phyloP scores from a whole-genome alignment of 2,329 filamentous ascomycete genomes.

The Alternaria infectoria region DNA sequence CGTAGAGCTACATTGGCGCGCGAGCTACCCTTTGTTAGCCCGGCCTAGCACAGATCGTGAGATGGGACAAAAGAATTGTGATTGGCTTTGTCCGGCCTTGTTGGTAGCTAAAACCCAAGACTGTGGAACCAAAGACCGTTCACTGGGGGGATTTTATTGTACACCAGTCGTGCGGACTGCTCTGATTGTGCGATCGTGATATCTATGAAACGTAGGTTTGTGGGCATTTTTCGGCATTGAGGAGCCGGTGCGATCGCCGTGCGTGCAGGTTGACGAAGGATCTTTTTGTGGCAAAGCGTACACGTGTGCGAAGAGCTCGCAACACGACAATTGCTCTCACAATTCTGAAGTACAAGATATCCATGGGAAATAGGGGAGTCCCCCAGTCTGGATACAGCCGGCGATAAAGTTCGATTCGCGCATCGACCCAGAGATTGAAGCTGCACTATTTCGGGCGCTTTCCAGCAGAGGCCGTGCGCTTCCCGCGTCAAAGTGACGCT shows the following conservation, averaged over 20 bases:
- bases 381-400: background rate
- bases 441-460: slow-evolving; percentile 1
- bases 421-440: background rate
- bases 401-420: background rate
- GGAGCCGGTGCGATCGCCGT: slow-evolving; percentile 11
- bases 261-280: background rate
- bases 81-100: slow-evolving; percentile 2
- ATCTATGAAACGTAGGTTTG: background rate
- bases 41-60: background rate
- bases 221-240: slow-evolving; percentile 8
- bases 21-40: background rate
- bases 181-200: slow-evolving; percentile 2
- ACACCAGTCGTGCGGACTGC: background rate
- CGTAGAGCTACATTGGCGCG: slow-evolving; percentile 1
- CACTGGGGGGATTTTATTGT: background rate
- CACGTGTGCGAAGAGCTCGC: background rate
- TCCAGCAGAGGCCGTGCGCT: slow-evolving; percentile 1
- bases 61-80: background rate
- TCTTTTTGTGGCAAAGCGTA: background rate
- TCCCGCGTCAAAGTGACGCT: slow-evolving; percentile 9
- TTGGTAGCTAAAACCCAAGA: slow-evolving; percentile 1
- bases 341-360: background rate
- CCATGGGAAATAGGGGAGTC: background rate
- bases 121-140: background rate
- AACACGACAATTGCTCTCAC: background rate